phyloP scores from a whole-genome alignment of 305 asterid genomes.

The Ilex paraguariensis region DNA sequence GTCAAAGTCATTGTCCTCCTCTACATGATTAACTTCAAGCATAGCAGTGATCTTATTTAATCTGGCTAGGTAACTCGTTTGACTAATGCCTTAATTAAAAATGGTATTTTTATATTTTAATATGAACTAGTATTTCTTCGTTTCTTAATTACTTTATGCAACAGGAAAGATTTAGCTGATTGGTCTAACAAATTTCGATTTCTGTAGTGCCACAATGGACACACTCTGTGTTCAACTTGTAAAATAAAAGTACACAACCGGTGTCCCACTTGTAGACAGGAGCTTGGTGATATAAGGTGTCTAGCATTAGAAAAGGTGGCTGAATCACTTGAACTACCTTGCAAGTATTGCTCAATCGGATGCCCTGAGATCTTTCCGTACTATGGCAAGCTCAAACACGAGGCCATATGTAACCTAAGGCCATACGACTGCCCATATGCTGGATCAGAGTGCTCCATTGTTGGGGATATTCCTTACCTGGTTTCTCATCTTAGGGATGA shows the following conservation, averaged over 20 bases:
- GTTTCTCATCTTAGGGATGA: constrained; percentile 80
- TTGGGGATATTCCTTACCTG: constrained; percentile 66
- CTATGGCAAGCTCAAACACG: constrained; percentile 58
- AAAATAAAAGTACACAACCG: constrained; percentile 54
- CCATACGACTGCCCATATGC: constrained; percentile 90
- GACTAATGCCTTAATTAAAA: not conserved
- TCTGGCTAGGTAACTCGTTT: too few relatives aligned
- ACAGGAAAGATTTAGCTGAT: not conserved
- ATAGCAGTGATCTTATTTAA: too few relatives aligned
- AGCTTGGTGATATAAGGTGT: constrained; percentile 62
- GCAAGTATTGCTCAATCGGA: constrained; percentile 48
- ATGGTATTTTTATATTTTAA: not conserved
- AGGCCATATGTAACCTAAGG: constrained; percentile 66
- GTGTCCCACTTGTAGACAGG: constrained; percentile 66
- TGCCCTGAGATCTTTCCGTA: constrained; percentile 58
- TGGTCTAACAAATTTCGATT: not conserved
- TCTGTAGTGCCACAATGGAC: constrained; percentile 66
- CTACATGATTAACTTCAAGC: too few relatives aligned
- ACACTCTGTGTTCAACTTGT: constrained; percentile 54
- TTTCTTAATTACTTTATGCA: not conserved
- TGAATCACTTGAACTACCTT: constrained; percentile 58
- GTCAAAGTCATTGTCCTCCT: too few relatives aligned
- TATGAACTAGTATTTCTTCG: not conserved
- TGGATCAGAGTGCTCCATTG: constrained; percentile 80
- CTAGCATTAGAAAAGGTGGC: constrained; percentile 64